These are phyloP conservation scores for Pythium phragmiticola DNA, from an alignment of 352 stramenopile species.

Conservation along the genomic window DNA sequence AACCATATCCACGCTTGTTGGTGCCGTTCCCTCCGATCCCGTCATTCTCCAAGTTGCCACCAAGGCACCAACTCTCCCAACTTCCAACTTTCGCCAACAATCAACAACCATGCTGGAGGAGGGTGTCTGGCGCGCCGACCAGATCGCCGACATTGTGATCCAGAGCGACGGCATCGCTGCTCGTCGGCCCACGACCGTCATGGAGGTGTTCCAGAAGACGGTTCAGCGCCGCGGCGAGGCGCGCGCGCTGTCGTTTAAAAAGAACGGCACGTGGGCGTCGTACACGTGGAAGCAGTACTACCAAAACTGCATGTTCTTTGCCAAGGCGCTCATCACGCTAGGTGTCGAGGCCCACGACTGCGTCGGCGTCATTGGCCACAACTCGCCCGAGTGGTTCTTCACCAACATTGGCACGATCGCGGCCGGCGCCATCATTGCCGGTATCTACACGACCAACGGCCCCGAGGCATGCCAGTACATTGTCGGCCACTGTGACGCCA, in stretches of 20 bases:
- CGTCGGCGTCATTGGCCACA: constrained; percentile 91
- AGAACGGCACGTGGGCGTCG: constrained; percentile 66
- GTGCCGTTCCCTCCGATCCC: no score
- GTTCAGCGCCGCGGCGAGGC: constrained; percentile 53
- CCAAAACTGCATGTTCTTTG: constrained; percentile 69
- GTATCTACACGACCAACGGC: constrained; percentile 97
- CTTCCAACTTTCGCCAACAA: no score
- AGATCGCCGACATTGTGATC: constrained; percentile 32
- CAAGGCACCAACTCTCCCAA: no score
- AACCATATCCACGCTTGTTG: no score
- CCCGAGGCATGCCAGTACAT: constrained; percentile 92
- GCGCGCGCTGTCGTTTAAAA: constrained; percentile 67
- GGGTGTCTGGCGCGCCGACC: constrained; percentile 30
- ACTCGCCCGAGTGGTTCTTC: constrained; percentile 93
- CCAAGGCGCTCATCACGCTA: constrained; percentile 76
- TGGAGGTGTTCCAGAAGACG: constrained; percentile 59
- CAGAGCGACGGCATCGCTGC: constrained; percentile 41
- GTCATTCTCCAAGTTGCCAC: no score
- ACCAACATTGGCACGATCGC: constrained; percentile 92
- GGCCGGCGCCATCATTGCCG: constrained; percentile 88
- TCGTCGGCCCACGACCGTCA: constrained; percentile 46
- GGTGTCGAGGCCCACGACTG: constrained; percentile 70
- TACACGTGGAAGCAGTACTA: constrained; percentile 81
- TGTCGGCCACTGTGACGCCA: constrained; percentile 90
- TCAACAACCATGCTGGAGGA: background rate